A percentile compares a stretch with the other conserved stretches of the same genome.
Evolutionary conservation across 192 early-diverging fungal genomes (phyloP).

Genomic region (Linnemannia elongata): DNA sequence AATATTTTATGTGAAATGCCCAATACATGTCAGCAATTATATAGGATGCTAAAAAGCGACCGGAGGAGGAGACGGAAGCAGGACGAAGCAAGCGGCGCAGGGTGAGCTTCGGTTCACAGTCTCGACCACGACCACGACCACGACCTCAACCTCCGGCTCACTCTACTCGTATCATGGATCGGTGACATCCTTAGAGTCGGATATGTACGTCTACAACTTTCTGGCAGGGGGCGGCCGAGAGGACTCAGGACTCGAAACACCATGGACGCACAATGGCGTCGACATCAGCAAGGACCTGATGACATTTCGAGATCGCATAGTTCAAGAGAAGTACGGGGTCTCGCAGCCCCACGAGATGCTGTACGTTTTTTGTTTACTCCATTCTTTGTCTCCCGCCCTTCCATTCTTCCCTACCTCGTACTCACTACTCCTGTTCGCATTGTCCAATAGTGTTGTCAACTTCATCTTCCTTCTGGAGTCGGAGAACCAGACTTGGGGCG

Average conservation of each 20-base stretch:
- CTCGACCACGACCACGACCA: conserved; percentile 10
- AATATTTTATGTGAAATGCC: too few species aligned
- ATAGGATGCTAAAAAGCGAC: conserved; percentile 11
- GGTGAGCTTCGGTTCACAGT: conserved; percentile 23
- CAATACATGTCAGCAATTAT: conserved; percentile 13
- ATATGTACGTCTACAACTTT: conserved; percentile 36
- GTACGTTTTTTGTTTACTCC: conserved; percentile 37
- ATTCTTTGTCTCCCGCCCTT: conserved; percentile 23
- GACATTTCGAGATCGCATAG: conserved; percentile 30
- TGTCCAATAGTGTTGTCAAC: conserved; percentile 28
- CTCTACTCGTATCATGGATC: conserved; percentile 34
- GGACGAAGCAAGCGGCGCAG: conserved; percentile 12
- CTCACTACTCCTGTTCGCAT: conserved; percentile 30
- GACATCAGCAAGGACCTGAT: conserved; percentile 33
- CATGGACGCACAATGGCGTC: conserved; percentile 36
- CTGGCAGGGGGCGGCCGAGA: conserved; percentile 24
- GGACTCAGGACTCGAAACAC: conserved; percentile 33
- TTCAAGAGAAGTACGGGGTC: conserved; percentile 26
- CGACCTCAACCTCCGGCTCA: conserved; percentile 15
- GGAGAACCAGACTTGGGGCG: conserved; percentile 38
- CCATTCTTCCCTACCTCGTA: conserved; percentile 26
- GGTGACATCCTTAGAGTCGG: conserved; percentile 23
- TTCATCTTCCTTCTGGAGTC: conserved; percentile 37
- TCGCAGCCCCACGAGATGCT: conserved; percentile 37
- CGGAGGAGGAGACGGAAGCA: conserved; percentile 10